A percentile compares a stretch with the other conserved stretches of the same genome.
phyloP scores from a whole-genome alignment of 2,329 filamentous ascomycete genomes.

The Trichoderma citrinoviride region DNA sequence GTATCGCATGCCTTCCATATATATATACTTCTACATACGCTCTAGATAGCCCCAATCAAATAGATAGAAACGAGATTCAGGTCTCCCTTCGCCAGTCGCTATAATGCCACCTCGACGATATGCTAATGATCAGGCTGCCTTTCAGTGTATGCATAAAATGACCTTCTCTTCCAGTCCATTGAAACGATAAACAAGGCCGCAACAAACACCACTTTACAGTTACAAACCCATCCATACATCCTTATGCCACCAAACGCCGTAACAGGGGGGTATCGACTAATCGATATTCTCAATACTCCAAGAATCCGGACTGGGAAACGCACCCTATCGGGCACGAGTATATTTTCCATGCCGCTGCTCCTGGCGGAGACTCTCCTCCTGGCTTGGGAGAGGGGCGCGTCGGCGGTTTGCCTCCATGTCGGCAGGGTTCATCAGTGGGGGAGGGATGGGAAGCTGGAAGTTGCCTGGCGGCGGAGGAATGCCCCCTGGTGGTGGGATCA shows the following conservation, averaged over 20 bases:
- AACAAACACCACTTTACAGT: neutral
- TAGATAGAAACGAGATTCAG: slow-evolving; percentile 17
- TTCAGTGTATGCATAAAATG: neutral
- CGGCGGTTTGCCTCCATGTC: slow-evolving; percentile 40
- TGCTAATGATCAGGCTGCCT: too few relatives aligned
- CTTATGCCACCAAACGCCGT: slow-evolving; percentile 28
- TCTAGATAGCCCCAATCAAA: slow-evolving; percentile 6
- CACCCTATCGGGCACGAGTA: slow-evolving; percentile 48
- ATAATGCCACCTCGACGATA: neutral
- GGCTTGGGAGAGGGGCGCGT: slow-evolving; percentile 73
- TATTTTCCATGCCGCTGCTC: slow-evolving; percentile 69
- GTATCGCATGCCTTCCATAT: neutral
- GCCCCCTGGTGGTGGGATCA: slow-evolving; percentile 43
- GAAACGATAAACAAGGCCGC: neutral
- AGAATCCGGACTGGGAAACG: neutral
- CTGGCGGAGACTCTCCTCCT: slow-evolving; percentile 75
- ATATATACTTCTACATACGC: neutral
- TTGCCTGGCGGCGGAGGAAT: slow-evolving; percentile 35
- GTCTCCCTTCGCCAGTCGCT: neutral
- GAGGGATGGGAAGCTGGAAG: slow-evolving; percentile 38
- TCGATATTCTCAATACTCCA: neutral
- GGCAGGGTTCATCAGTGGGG: slow-evolving; percentile 39
- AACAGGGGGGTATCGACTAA: slow-evolving; percentile 23
- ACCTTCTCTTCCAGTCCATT: neutral
- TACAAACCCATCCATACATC: neutral